Conservation (phyloP, 129 eudicot species). For the Flaveria robusta region DNA sequence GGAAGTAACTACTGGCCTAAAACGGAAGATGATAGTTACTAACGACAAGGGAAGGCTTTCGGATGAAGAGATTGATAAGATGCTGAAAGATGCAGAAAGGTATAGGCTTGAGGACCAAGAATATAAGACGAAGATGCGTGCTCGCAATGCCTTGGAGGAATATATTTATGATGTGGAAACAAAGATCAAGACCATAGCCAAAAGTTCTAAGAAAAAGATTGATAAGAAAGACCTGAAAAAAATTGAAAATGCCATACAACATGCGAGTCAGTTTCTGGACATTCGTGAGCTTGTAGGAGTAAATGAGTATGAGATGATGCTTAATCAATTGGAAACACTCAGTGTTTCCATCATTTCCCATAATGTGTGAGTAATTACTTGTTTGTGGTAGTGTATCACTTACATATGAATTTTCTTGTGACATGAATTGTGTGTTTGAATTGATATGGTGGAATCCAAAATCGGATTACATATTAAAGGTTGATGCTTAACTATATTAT, state of each 20-base stretch:
- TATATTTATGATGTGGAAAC: conserved; percentile 17
- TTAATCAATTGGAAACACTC: conserved; percentile 1
- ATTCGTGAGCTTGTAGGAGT: conserved; percentile 15
- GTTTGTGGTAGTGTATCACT: not conserved
- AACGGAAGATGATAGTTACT: conserved; percentile 25
- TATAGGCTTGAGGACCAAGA: conserved; percentile 17
- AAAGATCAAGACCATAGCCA: conserved; percentile 11
- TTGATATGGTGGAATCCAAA: not conserved
- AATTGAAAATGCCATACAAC: conserved; percentile 6
- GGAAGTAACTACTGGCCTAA: conserved; percentile 21
- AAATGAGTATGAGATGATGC: conserved; percentile 11
- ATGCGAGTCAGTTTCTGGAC: conserved; percentile 10
- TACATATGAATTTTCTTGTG: not conserved
- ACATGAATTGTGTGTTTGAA: not conserved
- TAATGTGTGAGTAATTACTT: not conserved
- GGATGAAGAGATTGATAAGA: conserved; percentile 23
- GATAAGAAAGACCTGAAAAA: conserved; percentile 10
- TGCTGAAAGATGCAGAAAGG: conserved; percentile 22
- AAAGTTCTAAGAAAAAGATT: conserved; percentile 2
- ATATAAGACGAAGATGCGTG: conserved; percentile 9
- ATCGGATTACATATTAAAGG: not conserved
- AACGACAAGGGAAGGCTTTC: conserved; percentile 28
- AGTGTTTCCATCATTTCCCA: conserved; percentile 20
- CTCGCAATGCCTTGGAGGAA: conserved; percentile 25
- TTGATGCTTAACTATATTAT: too few species aligned